These are phyloP conservation scores for Exophiala bonariae DNA, from an alignment of 2,329 filamentous ascomycete genomes.

Conservation along the genomic window DNA sequence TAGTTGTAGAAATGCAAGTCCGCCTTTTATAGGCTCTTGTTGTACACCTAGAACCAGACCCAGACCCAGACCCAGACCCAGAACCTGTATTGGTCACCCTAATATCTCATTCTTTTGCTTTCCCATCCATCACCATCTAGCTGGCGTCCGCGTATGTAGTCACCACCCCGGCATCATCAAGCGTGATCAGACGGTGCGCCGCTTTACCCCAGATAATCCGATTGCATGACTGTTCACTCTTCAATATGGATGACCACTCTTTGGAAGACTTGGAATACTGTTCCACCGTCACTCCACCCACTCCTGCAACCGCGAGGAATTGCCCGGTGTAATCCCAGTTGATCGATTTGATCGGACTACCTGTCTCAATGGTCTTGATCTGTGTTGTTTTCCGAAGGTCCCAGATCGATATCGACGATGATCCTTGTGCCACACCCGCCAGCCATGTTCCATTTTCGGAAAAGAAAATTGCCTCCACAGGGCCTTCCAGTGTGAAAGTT, in stretches of 20 bases:
- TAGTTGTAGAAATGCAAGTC: no score
- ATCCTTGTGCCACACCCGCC: constrained; percentile 75
- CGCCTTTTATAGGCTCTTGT: no score
- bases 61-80: not conserved
- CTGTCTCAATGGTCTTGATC: constrained; percentile 83
- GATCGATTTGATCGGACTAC: constrained; percentile 68
- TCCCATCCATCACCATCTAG: not conserved
- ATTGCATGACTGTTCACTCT: constrained; percentile 71
- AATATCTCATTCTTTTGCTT: not conserved
- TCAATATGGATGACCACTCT: constrained; percentile 82
- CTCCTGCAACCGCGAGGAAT: constrained; percentile 80
- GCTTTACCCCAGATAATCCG: constrained; percentile 75
- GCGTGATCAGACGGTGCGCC: constrained; percentile 71
- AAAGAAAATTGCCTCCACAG: constrained; percentile 76
- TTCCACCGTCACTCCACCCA: constrained; percentile 79
- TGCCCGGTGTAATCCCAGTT: constrained; percentile 95
- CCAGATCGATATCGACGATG: constrained; percentile 80
- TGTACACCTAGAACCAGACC: no score
- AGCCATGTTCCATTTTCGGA: constrained; percentile 98
- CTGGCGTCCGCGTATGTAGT: constrained; percentile 38
- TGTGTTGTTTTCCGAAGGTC: constrained; percentile 83
- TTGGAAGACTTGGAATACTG: constrained; percentile 86
- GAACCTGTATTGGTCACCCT: not conserved
- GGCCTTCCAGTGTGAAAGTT: constrained; percentile 63
- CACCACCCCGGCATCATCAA: constrained; percentile 74